Evolutionary conservation across 257 asterid species (phyloP).

Genomic region (Scutellaria baicalensis): DNA sequence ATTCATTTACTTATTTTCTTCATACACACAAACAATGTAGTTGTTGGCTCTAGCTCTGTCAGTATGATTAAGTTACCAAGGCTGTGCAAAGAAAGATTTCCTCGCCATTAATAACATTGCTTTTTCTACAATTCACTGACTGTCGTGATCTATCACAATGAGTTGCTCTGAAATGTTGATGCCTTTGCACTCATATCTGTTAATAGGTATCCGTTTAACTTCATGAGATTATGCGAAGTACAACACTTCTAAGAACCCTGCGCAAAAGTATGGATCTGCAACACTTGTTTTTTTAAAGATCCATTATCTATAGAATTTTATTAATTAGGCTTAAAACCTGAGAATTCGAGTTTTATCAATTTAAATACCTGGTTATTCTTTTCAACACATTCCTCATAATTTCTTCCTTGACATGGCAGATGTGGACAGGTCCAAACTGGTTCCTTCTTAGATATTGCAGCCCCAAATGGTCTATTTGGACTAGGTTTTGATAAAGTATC

Average conservation of each 20-base stretch:
- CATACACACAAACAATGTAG: neutral
- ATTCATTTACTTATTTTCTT: neutral
- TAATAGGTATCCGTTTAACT: neutral
- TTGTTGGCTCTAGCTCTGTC: neutral
- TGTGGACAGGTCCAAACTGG: slow-evolving; percentile 89
- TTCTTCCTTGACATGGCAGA: slow-evolving; percentile 36
- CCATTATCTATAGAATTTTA: neutral
- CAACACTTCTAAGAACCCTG: neutral
- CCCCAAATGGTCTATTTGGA: slow-evolving; percentile 85
- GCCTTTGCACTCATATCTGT: neutral
- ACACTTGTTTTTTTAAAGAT: neutral
- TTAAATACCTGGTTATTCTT: neutral
- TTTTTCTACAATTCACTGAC: neutral
- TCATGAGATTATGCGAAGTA: neutral
- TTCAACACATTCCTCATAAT: neutral
- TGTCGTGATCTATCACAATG: neutral
- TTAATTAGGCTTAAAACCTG: neutral
- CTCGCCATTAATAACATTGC: neutral
- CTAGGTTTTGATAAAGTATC: slow-evolving; percentile 78
- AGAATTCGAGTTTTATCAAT: neutral
- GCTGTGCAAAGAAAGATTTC: neutral
- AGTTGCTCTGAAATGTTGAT: neutral
- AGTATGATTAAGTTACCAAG: neutral
- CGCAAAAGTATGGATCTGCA: neutral
- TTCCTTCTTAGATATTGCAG: slow-evolving; percentile 67